Evolutionary conservation across 495 filamentous ascomycete genomes (phyloP), one percentile per base, ranked within the genome.

Genomic region (Neurospora sp.): DNA sequence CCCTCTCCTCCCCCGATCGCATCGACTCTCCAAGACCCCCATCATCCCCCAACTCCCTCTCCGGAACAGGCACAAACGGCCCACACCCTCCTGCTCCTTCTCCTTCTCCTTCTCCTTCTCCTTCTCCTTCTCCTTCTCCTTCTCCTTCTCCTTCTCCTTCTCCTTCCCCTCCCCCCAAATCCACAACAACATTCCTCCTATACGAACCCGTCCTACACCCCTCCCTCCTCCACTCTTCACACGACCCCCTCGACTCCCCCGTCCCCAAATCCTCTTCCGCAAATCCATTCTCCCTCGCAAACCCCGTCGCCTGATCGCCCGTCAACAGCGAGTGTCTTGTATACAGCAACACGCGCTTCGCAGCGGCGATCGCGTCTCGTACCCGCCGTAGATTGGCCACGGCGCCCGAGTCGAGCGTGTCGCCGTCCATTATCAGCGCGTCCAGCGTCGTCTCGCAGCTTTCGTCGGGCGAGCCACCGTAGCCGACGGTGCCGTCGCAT

Each of bases 371-470:
- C 20, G 83, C 84, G 68, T 84, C 76, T 10, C 77, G 79, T 39
- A 85, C 73, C 42, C 84, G 82, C 9, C 84, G 81, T 31, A 86
- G 76, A 5, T 80, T 82, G 0, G 82, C 83, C 1, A 86, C 84
- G 1, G 84, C 84, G 70, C 84, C 84, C 0, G 77, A 79, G 12
- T 85, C 84, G 75, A 85, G 79, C 16, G 78, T 82, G 1, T 74
- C 81, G 35, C 84, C 84, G 74, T 85, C 84, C 76, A 81, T 81
- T 70, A 85, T 77, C 77, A 85, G 78, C 18, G 84, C 84, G 78
- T 86, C 84, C 40, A 86, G 82, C 4, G 84, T 85, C 9, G 84
- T 84, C 77, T 86, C 84, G 73, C 84, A 85, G 44, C 74, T 74
- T 74, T 85, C 84, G 71, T 86, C 81, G 12, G 84, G 82, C 8